Evolutionary conservation across 495 filamentous ascomycete species (phyloP), one percentile per base, ranked within the genome.

Genomic region (Aspergillus cristatus): DNA sequence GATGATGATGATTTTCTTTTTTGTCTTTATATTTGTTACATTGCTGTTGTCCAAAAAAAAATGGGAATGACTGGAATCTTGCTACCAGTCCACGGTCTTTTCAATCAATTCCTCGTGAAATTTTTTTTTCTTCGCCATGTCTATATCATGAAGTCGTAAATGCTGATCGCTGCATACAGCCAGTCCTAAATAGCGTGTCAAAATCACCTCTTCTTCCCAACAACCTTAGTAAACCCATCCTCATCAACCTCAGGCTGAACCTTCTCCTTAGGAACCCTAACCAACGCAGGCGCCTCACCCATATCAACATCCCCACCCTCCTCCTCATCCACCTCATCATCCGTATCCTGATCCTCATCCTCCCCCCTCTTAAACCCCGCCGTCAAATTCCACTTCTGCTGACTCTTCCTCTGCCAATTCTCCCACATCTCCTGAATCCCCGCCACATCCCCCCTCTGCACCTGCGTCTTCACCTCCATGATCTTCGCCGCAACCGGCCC

Each of bases 221-320:
- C 70, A 40, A 94, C 85, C 65, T 81, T 87, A n/a, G 80, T 87
- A 57, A 97, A 97, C 11, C 90, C 90, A 48, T 96, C 90, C 37
- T 94, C 86, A 62, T 96, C 90, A 34, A 95, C 67, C 58, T 87
- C 82, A 1, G 85, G 83, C 48, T 74, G 76, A 32, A 65, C 55
- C 59, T 73, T 86, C 61, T 80, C 78, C 53, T 69, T 79, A 10
- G 65, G 71, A 11, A 64, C 69, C 14, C 70, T 51, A 28, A 78
- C 74, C 36, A 81, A 53, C 14, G 63, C 48, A 8, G 84, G 83
- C 30, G 79, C 81, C 34, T 86, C 86, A 6, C 58, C 72, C 84
- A 93, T 91, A 41, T 86, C 82, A 32, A 77, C 73, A 51, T 87
- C 81, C 35, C 62, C 71, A 28, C 72, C 74, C 5, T 75, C 75